Percentiles rank a stretch among this genome's conserved stretches.
These are phyloP conservation scores for Fusarium pininemorale DNA, from an alignment of 2,329 filamentous ascomycete genomes.

Conservation along the genomic window DNA sequence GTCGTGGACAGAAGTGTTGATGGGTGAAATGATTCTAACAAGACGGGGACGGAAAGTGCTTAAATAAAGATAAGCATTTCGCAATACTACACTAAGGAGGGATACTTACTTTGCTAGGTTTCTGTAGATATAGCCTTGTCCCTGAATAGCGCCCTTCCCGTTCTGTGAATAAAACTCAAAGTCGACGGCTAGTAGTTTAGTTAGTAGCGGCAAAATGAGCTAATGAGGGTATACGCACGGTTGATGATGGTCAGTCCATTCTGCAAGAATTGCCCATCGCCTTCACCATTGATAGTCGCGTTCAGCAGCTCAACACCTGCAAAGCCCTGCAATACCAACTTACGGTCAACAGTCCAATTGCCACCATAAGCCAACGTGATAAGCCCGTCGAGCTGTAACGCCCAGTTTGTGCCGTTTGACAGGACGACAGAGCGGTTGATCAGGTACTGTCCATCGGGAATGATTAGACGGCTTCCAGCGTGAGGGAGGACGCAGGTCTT, in stretches of 20 bases:
- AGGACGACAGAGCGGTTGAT: not conserved
- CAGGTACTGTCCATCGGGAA: not conserved
- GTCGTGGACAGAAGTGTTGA: not conserved
- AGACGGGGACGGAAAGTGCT: not conserved
- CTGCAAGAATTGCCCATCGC: not conserved
- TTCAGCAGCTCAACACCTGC: not conserved
- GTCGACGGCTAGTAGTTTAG: not conserved
- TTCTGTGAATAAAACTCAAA: not conserved
- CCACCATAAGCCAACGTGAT: not conserved
- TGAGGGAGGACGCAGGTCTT: not conserved
- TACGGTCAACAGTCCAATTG: not conserved
- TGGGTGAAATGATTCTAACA: not conserved
- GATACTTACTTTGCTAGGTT: not conserved
- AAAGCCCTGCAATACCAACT: not conserved
- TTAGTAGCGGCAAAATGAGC: not conserved
- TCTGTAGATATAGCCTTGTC: not conserved
- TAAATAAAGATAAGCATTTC: rapidly evolving
- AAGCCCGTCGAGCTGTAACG: not conserved
- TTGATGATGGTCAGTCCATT: not conserved
- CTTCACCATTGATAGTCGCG: not conserved
- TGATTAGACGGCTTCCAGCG: not conserved
- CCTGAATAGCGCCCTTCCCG: not conserved
- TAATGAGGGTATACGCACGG: not conserved
- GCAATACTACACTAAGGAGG: rapidly evolving
- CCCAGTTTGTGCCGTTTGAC: not conserved